phyloP scores from a whole-genome alignment of 176 grass and related monocot genomes.

The Triticum timopheevii region DNA sequence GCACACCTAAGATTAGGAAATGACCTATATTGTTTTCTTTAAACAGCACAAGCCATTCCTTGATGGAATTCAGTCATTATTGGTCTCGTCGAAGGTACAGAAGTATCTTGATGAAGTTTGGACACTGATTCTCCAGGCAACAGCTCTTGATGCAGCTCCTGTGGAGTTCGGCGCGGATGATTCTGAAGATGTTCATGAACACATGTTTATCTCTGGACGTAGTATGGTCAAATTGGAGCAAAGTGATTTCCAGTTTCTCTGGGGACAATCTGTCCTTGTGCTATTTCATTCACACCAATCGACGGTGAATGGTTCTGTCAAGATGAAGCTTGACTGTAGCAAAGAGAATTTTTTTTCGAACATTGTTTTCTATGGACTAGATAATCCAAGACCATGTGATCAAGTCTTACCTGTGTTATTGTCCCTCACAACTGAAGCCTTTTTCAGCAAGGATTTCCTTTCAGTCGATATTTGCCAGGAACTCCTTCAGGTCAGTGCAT shows the following conservation, averaged over 20 bases:
- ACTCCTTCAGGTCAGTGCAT: constrained; percentile 76
- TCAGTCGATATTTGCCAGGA: constrained; percentile 64
- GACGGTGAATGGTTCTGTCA: constrained; percentile 34
- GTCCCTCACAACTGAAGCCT: constrained; percentile 69
- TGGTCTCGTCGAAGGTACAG: constrained; percentile 84
- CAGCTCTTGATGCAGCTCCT: constrained; percentile 69
- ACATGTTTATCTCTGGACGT: constrained; percentile 69
- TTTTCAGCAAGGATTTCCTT: constrained; percentile 72
- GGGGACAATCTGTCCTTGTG: constrained; percentile 72
- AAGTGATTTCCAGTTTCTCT: constrained; percentile 81
- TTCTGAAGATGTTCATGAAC: constrained; percentile 37
- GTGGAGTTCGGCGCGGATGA: constrained; percentile 48
- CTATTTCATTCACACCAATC: constrained; percentile 57
- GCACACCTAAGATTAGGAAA: not conserved
- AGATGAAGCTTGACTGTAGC: constrained; percentile 35
- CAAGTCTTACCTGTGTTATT: constrained; percentile 53
- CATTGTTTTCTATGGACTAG: constrained; percentile 42
- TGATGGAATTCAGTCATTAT: constrained; percentile 87
- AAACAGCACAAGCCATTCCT: constrained; percentile 91
- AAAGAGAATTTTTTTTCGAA: constrained; percentile 37
- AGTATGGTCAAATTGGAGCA: constrained; percentile 76
- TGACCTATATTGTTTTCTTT: constrained; percentile 25
- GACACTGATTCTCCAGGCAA: constrained; percentile 85
- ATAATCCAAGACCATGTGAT: constrained; percentile 59
- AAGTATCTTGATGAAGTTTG: constrained; percentile 83